A percentile compares a stretch with the other conserved stretches of the same genome.
Conservation (phyloP, 2,329 filamentous ascomycete species). For the Lasiodiplodia hormozganensis region DNA sequence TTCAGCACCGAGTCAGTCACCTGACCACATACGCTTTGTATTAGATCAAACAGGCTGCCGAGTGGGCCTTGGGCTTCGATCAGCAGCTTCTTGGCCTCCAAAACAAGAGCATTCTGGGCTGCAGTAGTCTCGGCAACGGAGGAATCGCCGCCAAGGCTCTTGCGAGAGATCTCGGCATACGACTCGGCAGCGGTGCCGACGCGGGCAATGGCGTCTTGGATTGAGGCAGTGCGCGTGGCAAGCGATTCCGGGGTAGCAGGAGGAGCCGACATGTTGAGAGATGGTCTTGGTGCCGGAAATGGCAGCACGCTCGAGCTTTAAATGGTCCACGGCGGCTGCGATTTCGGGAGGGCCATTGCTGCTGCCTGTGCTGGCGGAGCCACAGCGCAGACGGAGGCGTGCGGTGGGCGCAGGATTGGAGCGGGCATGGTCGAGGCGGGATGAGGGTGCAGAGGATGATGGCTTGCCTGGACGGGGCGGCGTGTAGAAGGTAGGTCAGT, state of each 20-base stretch:
- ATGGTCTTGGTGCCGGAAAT: background rate
- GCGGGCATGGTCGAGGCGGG: background rate
- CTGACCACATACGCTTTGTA: background rate
- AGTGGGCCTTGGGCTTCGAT: constrained; percentile 16
- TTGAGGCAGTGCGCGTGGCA: constrained; percentile 20
- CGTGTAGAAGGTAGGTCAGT: background rate
- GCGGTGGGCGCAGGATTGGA: no score
- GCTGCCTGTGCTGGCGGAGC: background rate
- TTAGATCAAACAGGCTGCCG: constrained; percentile 13
- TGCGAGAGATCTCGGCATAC: constrained; percentile 5
- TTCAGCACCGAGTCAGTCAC: background rate
- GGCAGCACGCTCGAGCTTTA: background rate
- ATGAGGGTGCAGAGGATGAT: background rate
- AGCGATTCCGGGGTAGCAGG: constrained; percentile 19
- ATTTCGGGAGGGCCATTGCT: background rate
- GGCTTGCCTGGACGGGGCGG: no score
- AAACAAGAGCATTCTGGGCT: constrained; percentile 4
- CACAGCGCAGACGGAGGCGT: background rate
- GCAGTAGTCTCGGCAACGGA: constrained; percentile 3
- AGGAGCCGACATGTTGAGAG: constrained; percentile 7
- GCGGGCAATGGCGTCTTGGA: constrained; percentile 20
- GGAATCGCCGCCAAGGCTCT: background rate
- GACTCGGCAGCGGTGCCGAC: constrained; percentile 14
- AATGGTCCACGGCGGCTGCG: background rate
- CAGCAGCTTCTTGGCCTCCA: constrained; percentile 19